Percentiles rank a stretch among this genome's conserved stretches.
These are phyloP conservation scores for Phtheirospermum japonicum DNA, from an alignment of 257 asterid species.

Conservation along the genomic window DNA sequence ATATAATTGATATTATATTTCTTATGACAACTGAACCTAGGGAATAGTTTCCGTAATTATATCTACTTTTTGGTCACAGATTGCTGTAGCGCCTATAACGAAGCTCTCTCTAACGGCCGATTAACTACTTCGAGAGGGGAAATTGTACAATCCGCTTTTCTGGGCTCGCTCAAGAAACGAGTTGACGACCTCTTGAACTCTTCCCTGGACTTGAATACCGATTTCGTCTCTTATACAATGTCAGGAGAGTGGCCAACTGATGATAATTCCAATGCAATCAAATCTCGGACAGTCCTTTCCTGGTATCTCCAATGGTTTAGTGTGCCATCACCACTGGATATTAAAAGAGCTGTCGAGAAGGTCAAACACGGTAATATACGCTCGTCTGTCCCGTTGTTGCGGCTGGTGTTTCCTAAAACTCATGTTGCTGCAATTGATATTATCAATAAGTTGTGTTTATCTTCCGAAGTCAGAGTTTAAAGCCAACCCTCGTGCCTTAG, in stretches of 20 bases:
- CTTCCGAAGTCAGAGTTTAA: conserved; percentile 26
- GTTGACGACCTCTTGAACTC: conserved; percentile 62
- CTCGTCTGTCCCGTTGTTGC: conserved; percentile 60
- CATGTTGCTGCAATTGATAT: conserved; percentile 53
- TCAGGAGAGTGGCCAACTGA: conserved; percentile 64
- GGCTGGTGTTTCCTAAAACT: conserved; percentile 72
- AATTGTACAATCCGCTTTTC: conserved; percentile 73
- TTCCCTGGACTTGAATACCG: conserved; percentile 30
- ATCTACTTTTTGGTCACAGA: conserved; percentile 35
- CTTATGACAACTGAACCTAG: not conserved
- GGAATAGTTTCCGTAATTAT: not conserved
- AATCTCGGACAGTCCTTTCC: conserved; percentile 49
- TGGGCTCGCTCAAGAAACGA: conserved; percentile 77
- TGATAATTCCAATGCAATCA: conserved; percentile 33
- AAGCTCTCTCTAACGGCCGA: conserved; percentile 65
- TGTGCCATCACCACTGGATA: conserved; percentile 55
- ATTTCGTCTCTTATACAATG: conserved; percentile 40
- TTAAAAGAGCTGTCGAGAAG: conserved; percentile 50
- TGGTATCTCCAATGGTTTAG: conserved; percentile 85
- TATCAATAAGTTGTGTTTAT: conserved; percentile 36
- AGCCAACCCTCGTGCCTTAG: too few relatives aligned
- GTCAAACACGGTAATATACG: conserved; percentile 33
- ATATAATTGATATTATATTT: too few relatives aligned
- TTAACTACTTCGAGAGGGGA: conserved; percentile 53
- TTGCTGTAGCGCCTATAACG: conserved; percentile 82